Base-by-base conservation (phyloP, 352 stramenopile species). In the Peronospora belbahrii region DNA sequence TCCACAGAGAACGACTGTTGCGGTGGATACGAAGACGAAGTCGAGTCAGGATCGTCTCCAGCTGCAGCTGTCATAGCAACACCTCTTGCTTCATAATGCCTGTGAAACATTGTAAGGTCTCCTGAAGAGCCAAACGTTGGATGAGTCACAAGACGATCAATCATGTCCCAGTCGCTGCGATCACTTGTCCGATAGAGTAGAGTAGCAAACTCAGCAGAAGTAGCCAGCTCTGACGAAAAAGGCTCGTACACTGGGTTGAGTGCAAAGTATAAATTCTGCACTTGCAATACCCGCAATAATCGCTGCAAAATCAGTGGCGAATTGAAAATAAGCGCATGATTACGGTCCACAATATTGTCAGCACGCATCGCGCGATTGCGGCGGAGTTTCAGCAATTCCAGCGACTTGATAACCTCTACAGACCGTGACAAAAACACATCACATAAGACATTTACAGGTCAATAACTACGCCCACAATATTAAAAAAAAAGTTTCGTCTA, bases 281-380 rank as follows among this genome's bases (percentile, higher is more conserved):
- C 71, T 45, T 89, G 69, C 5, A 93, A 48, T 8, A 93, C 67
- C 8, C 64, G 62, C 33, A 93, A 52, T 43, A 96, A 41, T 11
- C 81, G 73, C 52, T 80, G 68, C 31, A 95, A 51, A 23, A 94
- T 61, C n/a, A 75, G 42, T 14, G 77, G 70, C 9, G 69, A 82
- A 41, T 86, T 88, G 65, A 96, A 84, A 45, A 98, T 72, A n/a
- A 97, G 72, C 9, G 83, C 69, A 62, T 98, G 93, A 55, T 98
- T 98, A 42, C 89, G 81, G 49, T 97, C 87, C 13, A 98, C 80
- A 14, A 92, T 81, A 51, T 84, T 89, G 62, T 91, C 75, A 6
- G 67, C 65, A 2, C 80, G 69, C 24, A 83, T 74, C 76, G 91
- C 75, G 20, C 80, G 77, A 17, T 77, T 88, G 17, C 71, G 67